Conservation (phyloP, 2,329 filamentous ascomycete species). For the Metarhizium brunneum region DNA sequence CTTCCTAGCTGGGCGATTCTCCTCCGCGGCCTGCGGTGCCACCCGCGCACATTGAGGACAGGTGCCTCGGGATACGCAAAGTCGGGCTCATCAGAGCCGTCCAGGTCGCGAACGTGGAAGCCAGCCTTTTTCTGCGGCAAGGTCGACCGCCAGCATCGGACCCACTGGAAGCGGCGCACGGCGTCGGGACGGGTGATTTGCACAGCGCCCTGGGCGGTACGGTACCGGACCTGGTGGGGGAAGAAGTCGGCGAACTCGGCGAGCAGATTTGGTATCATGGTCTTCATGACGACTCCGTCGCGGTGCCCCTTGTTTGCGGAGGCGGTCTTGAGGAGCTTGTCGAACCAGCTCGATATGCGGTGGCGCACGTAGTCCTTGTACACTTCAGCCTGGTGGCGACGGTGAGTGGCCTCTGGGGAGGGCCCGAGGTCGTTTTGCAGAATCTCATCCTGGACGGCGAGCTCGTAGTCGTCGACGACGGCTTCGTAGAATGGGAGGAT, state of each 20-base stretch:
- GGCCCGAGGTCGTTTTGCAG: constrained; percentile 16
- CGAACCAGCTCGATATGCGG: constrained; percentile 19
- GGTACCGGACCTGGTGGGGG: constrained; percentile 19
- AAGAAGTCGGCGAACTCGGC: constrained; percentile 26
- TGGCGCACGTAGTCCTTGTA: constrained; percentile 24
- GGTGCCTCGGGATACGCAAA: constrained; percentile 16
- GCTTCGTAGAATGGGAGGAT: constrained; percentile 28
- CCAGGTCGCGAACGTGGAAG: constrained; percentile 5
- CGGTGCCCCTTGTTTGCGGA: constrained; percentile 15
- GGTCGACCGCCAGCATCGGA: constrained; percentile 12
- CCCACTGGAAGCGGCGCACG: constrained; percentile 14
- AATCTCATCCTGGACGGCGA: constrained; percentile 23
- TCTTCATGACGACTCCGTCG: constrained; percentile 11
- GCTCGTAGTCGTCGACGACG: constrained; percentile 15
- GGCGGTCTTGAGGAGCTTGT: constrained; percentile 16
- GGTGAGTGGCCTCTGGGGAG: constrained; percentile 10
- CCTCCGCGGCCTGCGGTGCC: constrained; percentile 14
- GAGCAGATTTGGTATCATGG: constrained; percentile 21
- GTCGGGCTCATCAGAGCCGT: constrained; percentile 9
- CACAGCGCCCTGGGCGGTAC: constrained; percentile 22
- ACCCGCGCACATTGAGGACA: constrained; percentile 15
- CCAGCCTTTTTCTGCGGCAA: constrained; percentile 17
- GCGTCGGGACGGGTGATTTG: constrained; percentile 14
- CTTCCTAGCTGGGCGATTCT: constrained; percentile 11
- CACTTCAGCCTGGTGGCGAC: constrained; percentile 18